Evolutionary conservation across 345 rosid genomes (phyloP), one percentile per base, ranked within the genome.

Genomic region (Lagerstroemia speciosa): DNA sequence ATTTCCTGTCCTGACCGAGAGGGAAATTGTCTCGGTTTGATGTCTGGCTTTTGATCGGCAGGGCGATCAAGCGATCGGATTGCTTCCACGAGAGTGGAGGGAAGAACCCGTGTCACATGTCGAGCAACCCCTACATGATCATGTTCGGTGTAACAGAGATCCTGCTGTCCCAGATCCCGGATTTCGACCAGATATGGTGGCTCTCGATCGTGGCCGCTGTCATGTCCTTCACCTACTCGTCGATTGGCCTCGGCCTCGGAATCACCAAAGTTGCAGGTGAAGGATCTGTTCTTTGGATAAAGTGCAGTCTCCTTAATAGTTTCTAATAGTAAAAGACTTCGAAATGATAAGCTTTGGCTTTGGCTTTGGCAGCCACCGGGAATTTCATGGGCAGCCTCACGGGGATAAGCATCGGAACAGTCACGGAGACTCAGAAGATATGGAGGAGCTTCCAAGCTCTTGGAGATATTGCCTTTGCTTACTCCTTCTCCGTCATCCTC

Each of bases 391-490:
- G 97, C 37, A 86, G 90, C 67, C 81, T 86, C 43, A 87, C 96
- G 0, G 97, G 97, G 67, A 80, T 91, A 46, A 85, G 91, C 82
- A 72, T 86, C 0, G 90, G 86, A 66, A 62, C 85, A 6, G 87
- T 87, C 50, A 79, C 87, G 22, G 86, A 75, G 75, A 79, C 96
- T 9, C 87, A 89, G 57, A 91, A 91, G 81, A 83, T 84, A 29
- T 83, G 93, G 96, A 81, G 87, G 67, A 92, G 84, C 66, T 89
- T 89, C 74, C 96, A 85, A 67, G 92, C 98, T 55, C 90, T 92
- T 33, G 98, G 98, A 12, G 82, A 89, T 43, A 87, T 89, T 62
- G 98, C 98, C 64, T 92, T 92, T 68, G 93, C 98, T 6, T 92
- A 92, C 73, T 87, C 96, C 2, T 92, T 77, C 76, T 86, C 96